Base-by-base conservation (phyloP, 345 rosid genomes). In the Populus davidiana region DNA sequence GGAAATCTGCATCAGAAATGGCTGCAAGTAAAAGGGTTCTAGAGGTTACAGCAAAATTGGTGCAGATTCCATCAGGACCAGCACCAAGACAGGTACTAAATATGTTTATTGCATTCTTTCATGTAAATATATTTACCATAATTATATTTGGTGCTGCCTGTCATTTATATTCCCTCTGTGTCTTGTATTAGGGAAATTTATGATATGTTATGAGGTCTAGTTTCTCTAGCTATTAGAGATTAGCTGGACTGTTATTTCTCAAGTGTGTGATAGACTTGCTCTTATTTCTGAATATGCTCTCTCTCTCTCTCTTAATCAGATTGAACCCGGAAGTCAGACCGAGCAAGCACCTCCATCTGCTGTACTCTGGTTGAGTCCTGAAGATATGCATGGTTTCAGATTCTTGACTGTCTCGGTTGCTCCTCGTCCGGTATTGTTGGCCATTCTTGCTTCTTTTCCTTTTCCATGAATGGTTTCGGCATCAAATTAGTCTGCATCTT, bases 301-400 rank as follows among this genome's bases (percentile, higher is more conserved):
- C 33, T 31, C 36, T 33, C 36, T 33, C 35, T 33, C 35, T 33
- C 36, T 33, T 33, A 33, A 33, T 33, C 86, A 96, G 99, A 82
- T 90, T 33, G 98, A 96, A 86, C 99, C 99, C 69, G 99, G 99
- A 64, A 91, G 98, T 88, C 97, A 96, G 86, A 96, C 99, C 9
- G 99, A 96, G 88, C 99, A 96, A 87, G 92, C 96, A 14, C 96
- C 99, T 86, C 99, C 99, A 76, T 92, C 99, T 81, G 90, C 94
- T 67, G 86, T 93, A 67, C 85, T 96, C 86, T 70, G 72, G 80
- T 87, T 96, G 83, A 87, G 83, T 75, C 98, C 97, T 25, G 88
- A 91, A 76, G 96, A 93, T 78, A 86, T 92, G 97, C 86, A 0
- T 52, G 95, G 97, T 69, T 93, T 91, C 88, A 88, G 92, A 86